Conservation (phyloP, 2,329 filamentous ascomycete genomes). For the Lachnellula occidentalis region DNA sequence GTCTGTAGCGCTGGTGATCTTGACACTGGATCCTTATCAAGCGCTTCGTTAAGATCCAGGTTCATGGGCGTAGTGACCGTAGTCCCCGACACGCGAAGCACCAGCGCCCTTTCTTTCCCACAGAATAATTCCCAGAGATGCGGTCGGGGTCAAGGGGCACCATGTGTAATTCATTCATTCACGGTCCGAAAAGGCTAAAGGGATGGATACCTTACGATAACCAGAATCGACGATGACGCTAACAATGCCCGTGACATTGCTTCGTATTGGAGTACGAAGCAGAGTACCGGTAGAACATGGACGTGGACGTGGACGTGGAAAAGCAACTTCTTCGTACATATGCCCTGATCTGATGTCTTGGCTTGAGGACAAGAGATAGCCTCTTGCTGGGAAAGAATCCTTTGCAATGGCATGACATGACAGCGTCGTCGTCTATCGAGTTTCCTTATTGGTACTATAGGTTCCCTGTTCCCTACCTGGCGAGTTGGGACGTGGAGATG, state of each 20-base stretch:
- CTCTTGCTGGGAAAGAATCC: too few relatives aligned
- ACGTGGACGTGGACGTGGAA: too few relatives aligned
- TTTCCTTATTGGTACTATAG: not conserved
- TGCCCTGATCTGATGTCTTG: too few relatives aligned
- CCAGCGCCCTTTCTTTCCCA: not conserved
- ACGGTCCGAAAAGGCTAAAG: not conserved
- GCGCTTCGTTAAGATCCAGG: not conserved
- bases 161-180: not conserved
- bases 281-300: too few relatives aligned
- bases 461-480: too few relatives aligned
- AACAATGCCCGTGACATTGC: too few relatives aligned
- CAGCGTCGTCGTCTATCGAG: not conserved
- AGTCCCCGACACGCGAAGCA: not conserved
- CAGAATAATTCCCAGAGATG: not conserved
- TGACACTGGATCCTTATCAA: not conserved
- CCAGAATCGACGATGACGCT: not conserved
- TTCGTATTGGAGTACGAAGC: too few relatives aligned
- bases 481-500: too few relatives aligned
- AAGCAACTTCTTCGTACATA: too few relatives aligned
- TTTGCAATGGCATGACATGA: not conserved
- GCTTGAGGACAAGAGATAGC: too few relatives aligned
- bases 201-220: too few relatives aligned
- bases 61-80: too few relatives aligned
- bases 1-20: slow-evolving; percentile 3
- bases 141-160: not conserved